Evolutionary conservation across 805 yeast species (phyloP), one percentile per base, ranked within the genome.

Genomic region (Myxozyma geophila): DNA sequence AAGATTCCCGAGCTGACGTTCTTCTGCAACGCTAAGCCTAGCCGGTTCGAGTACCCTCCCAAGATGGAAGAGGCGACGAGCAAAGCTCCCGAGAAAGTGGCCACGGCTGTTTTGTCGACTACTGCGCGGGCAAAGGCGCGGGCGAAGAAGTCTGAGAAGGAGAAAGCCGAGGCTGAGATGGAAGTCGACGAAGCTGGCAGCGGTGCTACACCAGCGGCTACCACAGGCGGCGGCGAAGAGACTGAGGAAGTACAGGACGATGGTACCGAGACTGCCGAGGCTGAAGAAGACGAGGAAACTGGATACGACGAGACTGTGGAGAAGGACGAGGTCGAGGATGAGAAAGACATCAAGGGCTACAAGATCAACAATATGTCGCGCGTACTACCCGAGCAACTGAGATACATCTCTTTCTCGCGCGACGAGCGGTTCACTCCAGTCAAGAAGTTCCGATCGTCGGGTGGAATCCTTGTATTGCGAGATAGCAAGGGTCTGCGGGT

Each of bases 41-140:
- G 87, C 64, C 78, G 84, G 62, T 95, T 92, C 79, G 90, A 85
- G 55, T 95, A 93, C 75, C 98, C 98, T 56, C 93, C 96, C 59
- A 90, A 88, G 79, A 80, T 83, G 15, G 96, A 90, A 74, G 92
- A 87, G 71, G 84, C 86, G 52, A 86, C 87, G 66, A 89, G 85
- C 69, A 89, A 90, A 74, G 91, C 87, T 59, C 90, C 92, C 2
- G 98, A 91, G 75, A 92, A 90, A 79, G 83, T 92, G 54, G 89
- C 92, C 1, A 90, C 96, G 48, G 99, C 98, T 1, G 96, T 95
- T 15, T 82, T 95, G 60, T 92, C 98, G 1, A 93, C 98, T 0
- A 93, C 99, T 1, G 90, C 87, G 17, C 88, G 87, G 75, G 97
- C 97, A n/a, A 90, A 89, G 76, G 95, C 93, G 40, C 87, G 98